Evolutionary conservation across 306 rosid genomes (phyloP).

Genomic region (Clitoria ternatea): DNA sequence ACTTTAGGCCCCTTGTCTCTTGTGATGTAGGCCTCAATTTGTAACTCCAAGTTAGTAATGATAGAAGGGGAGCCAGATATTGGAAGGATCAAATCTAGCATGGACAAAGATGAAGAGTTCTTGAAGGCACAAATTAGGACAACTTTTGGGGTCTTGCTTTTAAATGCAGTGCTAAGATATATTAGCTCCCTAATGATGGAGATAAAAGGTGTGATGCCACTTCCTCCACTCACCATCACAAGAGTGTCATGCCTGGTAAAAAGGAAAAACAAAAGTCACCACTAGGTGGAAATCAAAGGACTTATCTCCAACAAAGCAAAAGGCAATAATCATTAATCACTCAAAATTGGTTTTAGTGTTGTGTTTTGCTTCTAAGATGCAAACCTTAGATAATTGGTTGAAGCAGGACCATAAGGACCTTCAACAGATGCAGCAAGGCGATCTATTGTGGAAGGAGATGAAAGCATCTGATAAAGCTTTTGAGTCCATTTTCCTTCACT

Average conservation of each 20-base stretch:
- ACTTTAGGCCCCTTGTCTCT: constrained; percentile 42
- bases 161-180: constrained; percentile 18
- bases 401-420: constrained; percentile 78
- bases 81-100: constrained; percentile 68
- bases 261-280: background rate
- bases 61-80: constrained; percentile 33
- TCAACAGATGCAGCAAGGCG: constrained; percentile 57
- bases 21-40: constrained; percentile 67
- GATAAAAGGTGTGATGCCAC: constrained; percentile 81
- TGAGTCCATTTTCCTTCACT: constrained; percentile 66
- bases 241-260: constrained; percentile 53
- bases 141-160: constrained; percentile 49
- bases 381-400: constrained; percentile 54
- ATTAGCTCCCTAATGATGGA: constrained; percentile 65
- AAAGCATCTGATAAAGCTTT: constrained; percentile 57
- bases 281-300: background rate
- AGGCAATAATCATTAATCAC: too few species aligned
- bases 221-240: constrained; percentile 77
- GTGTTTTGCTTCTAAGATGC: background rate
- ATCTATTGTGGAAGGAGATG: constrained; percentile 41
- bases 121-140: constrained; percentile 55
- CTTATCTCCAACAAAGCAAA: background rate
- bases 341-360: background rate
- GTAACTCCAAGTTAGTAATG: constrained; percentile 37
- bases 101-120: constrained; percentile 42